Conservation (phyloP, 345 rosid genomes). For the Ceriops zippeliana region DNA sequence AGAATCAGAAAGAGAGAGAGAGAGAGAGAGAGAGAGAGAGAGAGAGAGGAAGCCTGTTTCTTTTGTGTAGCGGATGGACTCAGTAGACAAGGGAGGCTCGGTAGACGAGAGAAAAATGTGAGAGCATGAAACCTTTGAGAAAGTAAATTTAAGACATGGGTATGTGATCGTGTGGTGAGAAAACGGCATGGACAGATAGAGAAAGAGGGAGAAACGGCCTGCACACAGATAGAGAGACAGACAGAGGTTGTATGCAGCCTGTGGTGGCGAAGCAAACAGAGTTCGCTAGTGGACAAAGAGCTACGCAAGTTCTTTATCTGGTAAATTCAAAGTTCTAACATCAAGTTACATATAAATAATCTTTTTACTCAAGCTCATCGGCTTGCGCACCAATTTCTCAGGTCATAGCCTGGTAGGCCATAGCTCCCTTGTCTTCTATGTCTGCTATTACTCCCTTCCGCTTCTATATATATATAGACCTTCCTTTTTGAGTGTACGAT, state of each 20-base stretch:
- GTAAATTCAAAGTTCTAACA: too few relatives aligned
- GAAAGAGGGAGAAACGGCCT: constrained; percentile 1
- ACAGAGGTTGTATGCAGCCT: neutral
- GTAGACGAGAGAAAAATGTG: constrained; percentile 2
- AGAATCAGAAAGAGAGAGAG: neutral
- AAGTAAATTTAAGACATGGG: constrained; percentile 8
- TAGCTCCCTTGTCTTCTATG: neutral
- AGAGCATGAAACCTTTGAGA: constrained; percentile 3
- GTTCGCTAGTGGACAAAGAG: neutral
- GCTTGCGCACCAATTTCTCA: too few relatives aligned
- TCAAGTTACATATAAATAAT: too few relatives aligned
- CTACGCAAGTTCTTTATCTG: too few relatives aligned
- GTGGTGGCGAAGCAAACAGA: neutral
- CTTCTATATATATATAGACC: too few relatives aligned
- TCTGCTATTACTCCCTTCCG: neutral
- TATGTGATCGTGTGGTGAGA: constrained; percentile 1
- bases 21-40: neutral
- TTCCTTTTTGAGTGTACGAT: neutral
- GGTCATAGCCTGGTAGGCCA: too few relatives aligned
- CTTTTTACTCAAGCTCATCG: too few relatives aligned
- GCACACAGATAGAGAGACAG: neutral
- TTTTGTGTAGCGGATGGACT: constrained; percentile 25
- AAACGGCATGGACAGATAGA: constrained; percentile 2
- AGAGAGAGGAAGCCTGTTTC: neutral
- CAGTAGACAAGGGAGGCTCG: constrained; percentile 13